Evolutionary conservation across 306 rosid species (phyloP).

Genomic region (Sesbania bispinosa): DNA sequence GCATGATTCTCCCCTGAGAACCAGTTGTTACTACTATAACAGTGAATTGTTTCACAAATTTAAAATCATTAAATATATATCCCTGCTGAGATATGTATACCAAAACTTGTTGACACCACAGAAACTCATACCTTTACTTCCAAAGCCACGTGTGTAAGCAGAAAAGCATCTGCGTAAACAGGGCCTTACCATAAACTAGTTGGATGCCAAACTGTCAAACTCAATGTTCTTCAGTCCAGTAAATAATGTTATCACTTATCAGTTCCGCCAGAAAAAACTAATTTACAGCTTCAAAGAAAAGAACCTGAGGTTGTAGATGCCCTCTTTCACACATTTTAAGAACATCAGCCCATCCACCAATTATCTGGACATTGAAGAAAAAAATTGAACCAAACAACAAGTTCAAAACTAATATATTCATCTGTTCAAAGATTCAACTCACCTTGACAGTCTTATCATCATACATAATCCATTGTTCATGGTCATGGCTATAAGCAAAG

Average conservation of each 20-base stretch:
- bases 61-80: constrained; percentile 38
- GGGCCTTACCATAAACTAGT: constrained; percentile 32
- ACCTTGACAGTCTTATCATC: constrained; percentile 97
- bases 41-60: constrained; percentile 43
- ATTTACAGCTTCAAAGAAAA: constrained; percentile 92
- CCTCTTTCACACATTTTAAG: constrained; percentile 82
- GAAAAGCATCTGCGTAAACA: constrained; percentile 40
- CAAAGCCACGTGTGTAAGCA: constrained; percentile 33
- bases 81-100: constrained; percentile 38
- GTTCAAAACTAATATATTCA: neutral
- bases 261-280: constrained; percentile 50
- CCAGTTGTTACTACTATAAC: constrained; percentile 40
- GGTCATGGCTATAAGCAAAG: constrained; percentile 87
- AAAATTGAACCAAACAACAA: constrained; percentile 17
- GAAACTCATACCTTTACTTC: constrained; percentile 34
- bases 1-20: constrained; percentile 37
- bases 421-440: constrained; percentile 24
- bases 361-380: constrained; percentile 48
- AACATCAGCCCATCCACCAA: constrained; percentile 93
- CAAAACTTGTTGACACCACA: constrained; percentile 37
- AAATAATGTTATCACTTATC: constrained; percentile 22
- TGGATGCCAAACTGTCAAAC: constrained; percentile 37
- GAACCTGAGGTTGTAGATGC: constrained; percentile 97
- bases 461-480: constrained; percentile 79
- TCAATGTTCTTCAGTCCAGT: constrained; percentile 32